phyloP scores from a whole-genome alignment of 1,284 basidiomycete genomes.

The Malassezia cuniculi region DNA sequence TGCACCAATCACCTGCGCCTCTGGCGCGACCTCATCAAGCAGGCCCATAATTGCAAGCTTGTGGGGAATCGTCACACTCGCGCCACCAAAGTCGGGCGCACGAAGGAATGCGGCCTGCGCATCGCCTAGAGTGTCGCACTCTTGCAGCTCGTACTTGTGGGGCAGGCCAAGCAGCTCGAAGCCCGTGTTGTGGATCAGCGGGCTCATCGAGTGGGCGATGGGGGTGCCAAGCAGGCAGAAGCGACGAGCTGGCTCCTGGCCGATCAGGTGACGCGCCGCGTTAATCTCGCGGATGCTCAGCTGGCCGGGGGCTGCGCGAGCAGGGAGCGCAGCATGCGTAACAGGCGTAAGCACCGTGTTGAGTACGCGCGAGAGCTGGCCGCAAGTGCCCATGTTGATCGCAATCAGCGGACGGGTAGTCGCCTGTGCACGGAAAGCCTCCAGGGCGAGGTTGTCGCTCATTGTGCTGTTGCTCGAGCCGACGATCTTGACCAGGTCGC shows the following conservation, averaged over 20 bases:
- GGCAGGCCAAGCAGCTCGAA: constrained; percentile 72
- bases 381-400: constrained; percentile 80
- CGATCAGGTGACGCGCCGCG: constrained; percentile 64
- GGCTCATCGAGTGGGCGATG: constrained; percentile 78
- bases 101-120: constrained; percentile 56
- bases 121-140: constrained; percentile 59
- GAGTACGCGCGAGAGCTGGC: constrained; percentile 68
- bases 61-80: constrained; percentile 61
- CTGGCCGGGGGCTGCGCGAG: constrained; percentile 74
- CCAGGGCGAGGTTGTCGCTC: constrained; percentile 68
- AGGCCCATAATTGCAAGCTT: constrained; percentile 33
- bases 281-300: constrained; percentile 76
- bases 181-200: constrained; percentile 79
- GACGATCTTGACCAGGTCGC: constrained; percentile 85
- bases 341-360: constrained; percentile 78
- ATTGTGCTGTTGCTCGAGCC: constrained; percentile 61
- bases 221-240: constrained; percentile 84
- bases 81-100: constrained; percentile 72
- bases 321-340: constrained; percentile 71
- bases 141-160: constrained; percentile 51
- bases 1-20: constrained; percentile 38
- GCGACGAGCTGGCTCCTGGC: constrained; percentile 57
- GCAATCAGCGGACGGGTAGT: constrained; percentile 69
- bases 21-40: constrained; percentile 32
- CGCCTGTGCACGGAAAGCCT: constrained; percentile 52